phyloP scores from a whole-genome alignment of 2,329 filamentous ascomycete genomes.

The Sclerotiophoma versabilis region DNA sequence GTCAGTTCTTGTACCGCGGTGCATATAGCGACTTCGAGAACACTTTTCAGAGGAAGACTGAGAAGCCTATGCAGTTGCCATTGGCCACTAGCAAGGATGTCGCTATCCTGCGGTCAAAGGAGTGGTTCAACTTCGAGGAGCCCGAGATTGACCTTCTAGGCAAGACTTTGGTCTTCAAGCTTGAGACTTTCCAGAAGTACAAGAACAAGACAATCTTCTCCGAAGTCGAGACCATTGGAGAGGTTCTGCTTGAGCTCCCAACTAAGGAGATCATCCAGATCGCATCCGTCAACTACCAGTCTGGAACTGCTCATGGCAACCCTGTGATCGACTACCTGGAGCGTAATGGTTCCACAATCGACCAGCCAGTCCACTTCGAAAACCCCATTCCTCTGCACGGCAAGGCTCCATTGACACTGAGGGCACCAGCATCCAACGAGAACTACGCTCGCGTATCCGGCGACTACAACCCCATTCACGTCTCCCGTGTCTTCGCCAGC shows the following conservation, averaged over 20 bases:
- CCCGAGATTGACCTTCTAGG: constrained; percentile 85
- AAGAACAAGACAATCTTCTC: constrained; percentile 95
- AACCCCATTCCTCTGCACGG: constrained; percentile 95
- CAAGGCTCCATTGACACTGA: constrained; percentile 85
- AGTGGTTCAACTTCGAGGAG: constrained; percentile 93
- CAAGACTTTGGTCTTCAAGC: constrained; percentile 94
- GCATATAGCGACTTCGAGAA: constrained; percentile 93
- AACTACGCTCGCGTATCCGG: constrained; percentile 97
- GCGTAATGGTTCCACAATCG: constrained; percentile 88
- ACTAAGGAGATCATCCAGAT: constrained; percentile 98
- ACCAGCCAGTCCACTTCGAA: constrained; percentile 96
- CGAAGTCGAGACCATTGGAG: constrained; percentile 87
- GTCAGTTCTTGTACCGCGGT: constrained; percentile 96
- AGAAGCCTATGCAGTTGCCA: constrained; percentile 93
- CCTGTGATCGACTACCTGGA: constrained; percentile 96
- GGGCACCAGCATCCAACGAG: constrained; percentile 94
- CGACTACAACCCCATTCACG: constrained; percentile 98
- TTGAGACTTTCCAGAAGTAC: constrained; percentile 89
- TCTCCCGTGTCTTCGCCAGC: constrained; percentile 93
- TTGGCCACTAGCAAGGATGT: constrained; percentile 89
- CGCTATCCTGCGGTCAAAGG: constrained; percentile 91
- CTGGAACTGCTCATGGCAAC: constrained; percentile 90
- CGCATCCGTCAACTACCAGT: constrained; percentile 95
- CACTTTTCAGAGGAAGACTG: constrained; percentile 97
- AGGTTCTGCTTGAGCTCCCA: constrained; percentile 91